Percentiles rank a stretch among this genome's conserved stretches.
phyloP scores from a whole-genome alignment of 2,329 filamentous ascomycete genomes.

The Aspergillus neotritici region DNA sequence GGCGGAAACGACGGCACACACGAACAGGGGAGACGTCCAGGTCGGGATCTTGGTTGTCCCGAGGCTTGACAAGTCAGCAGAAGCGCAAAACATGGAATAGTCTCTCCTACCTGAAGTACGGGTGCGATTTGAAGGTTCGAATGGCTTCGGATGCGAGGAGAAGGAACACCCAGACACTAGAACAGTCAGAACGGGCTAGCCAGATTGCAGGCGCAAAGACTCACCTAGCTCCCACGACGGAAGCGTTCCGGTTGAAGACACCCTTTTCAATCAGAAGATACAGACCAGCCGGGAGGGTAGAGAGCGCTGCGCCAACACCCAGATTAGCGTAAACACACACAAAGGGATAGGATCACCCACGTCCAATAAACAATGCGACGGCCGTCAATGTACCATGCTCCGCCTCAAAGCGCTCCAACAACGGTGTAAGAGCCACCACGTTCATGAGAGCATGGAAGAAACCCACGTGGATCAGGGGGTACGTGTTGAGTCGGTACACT shows the following conservation, averaged over 20 bases:
- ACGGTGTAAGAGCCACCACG: conserved; percentile 70
- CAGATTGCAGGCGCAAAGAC: conserved; percentile 14
- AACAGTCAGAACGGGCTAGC: conserved; percentile 10
- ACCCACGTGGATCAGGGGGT: conserved; percentile 76
- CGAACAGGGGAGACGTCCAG: conserved; percentile 79
- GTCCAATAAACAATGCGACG: conserved; percentile 82
- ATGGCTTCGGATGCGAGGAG: conserved; percentile 80
- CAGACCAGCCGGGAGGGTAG: conserved; percentile 71
- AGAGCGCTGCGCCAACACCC: conserved; percentile 53
- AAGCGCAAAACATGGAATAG: conserved; percentile 11
- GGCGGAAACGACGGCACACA: conserved; percentile 67
- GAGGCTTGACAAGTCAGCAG: conserved; percentile 38
- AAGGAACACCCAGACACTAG: conserved; percentile 86
- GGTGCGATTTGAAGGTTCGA: conserved; percentile 75
- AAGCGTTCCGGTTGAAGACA: conserved; percentile 64
- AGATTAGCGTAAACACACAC: conserved; percentile 14
- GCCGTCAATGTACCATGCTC: conserved; percentile 88
- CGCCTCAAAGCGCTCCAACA: conserved; percentile 87
- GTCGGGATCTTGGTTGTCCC: conserved; percentile 72
- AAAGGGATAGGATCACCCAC: conserved; percentile 51
- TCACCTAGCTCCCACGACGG: conserved; percentile 78
- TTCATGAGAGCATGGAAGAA: conserved; percentile 79
- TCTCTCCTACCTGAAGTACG: conserved; percentile 56
- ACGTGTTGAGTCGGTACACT: conserved; percentile 94
- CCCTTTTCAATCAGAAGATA: conserved; percentile 75